Conservation (phyloP, 495 filamentous ascomycete species). For the Penicillium cosmopolitanum region DNA sequence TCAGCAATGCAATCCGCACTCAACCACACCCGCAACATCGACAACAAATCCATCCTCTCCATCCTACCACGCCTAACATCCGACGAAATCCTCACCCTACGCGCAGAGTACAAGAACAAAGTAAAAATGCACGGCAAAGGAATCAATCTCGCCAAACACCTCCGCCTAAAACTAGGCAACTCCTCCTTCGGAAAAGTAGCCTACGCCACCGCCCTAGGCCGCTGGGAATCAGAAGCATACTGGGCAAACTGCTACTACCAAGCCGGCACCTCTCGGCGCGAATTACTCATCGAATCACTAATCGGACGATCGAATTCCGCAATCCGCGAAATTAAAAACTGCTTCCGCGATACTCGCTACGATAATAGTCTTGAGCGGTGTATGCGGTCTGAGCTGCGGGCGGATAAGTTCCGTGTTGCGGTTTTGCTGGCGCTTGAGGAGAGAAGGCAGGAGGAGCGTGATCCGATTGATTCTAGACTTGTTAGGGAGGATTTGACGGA, state of each 20-base stretch:
- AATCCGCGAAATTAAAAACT: conserved; percentile 88
- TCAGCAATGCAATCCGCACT: conserved; percentile 74
- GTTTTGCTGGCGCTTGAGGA: conserved; percentile 85
- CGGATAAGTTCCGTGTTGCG: conserved; percentile 91
- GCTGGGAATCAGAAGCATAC: conserved; percentile 93
- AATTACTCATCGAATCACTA: conserved; percentile 88
- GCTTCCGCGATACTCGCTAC: conserved; percentile 91
- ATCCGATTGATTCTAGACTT: conserved; percentile 56
- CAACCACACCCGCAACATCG: conserved; percentile 64
- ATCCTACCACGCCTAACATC: conserved; percentile 83
- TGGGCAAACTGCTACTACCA: conserved; percentile 99
- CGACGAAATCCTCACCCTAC: conserved; percentile 82
- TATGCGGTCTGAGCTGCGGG: conserved; percentile 88
- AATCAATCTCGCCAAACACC: conserved; percentile 95
- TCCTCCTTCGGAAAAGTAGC: conserved; percentile 83
- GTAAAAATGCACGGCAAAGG: conserved; percentile 81
- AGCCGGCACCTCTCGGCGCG: conserved; percentile 76
- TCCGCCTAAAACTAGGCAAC: conserved; percentile 73
- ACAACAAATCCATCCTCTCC: conserved; percentile 73
- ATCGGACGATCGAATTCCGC: conserved; percentile 89
- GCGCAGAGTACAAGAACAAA: conserved; percentile 85
- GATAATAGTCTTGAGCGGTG: conserved; percentile 77
- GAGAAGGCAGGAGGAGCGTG: conserved; percentile 76
- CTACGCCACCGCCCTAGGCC: conserved; percentile 87
- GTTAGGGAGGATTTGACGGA: conserved; percentile 73